A percentile compares a stretch with the other conserved stretches of the same genome.
phyloP scores from a whole-genome alignment of 139 green algal genomes.

The Dunaliella sp. region DNA sequence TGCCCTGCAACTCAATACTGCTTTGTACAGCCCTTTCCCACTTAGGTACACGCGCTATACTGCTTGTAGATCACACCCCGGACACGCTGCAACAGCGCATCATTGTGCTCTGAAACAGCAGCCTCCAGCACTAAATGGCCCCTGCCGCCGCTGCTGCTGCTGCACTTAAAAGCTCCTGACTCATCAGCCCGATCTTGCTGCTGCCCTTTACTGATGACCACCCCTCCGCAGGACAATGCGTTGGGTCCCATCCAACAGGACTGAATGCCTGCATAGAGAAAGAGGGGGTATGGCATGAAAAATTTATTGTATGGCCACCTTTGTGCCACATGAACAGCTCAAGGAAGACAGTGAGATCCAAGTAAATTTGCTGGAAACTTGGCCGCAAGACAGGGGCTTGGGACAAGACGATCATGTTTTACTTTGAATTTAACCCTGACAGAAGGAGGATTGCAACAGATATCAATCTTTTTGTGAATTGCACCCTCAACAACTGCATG shows the following conservation, averaged over 20 bases:
- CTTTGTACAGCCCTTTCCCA: too few species aligned
- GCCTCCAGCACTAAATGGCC: slow-evolving; percentile 14
- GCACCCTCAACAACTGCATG: neutral
- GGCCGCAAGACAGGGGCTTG: neutral
- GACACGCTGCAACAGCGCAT: slow-evolving; percentile 12
- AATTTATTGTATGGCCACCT: too few species aligned
- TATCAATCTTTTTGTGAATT: neutral
- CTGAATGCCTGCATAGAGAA: slow-evolving; percentile 8
- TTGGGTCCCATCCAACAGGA: neutral
- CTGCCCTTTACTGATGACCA: slow-evolving; percentile 13
- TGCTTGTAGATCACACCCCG: slow-evolving; percentile 17
- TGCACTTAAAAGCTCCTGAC: neutral
- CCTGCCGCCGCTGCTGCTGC: neutral
- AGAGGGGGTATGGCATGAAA: too few species aligned
- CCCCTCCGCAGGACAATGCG: neutral
- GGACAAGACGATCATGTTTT: too few species aligned
- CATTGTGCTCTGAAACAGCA: slow-evolving; percentile 1
- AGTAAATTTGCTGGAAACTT: neutral
- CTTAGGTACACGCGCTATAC: slow-evolving; percentile 3
- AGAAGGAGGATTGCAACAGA: neutral
- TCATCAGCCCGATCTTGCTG: neutral
- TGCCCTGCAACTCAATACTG: too few species aligned
- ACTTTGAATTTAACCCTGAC: too few species aligned
- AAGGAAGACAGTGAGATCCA: neutral
- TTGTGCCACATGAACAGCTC: neutral